Conservation (phyloP, 108 stramenopile species). For the Fragilariopsis cylindrus region DNA sequence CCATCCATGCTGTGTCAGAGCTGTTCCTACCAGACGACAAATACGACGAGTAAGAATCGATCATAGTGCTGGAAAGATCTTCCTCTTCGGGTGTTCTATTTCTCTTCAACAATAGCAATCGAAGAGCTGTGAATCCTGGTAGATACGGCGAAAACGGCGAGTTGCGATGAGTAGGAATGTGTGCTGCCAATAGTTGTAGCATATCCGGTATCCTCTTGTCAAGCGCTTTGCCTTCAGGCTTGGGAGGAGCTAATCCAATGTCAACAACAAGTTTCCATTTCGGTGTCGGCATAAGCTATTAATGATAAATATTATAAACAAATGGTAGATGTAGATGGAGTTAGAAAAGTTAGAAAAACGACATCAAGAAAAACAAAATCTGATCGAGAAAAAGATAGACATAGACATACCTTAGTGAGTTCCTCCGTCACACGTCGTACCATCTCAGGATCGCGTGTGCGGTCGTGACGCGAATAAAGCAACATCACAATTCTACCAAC, state of each 20-base stretch:
- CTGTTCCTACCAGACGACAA: conserved; percentile 37
- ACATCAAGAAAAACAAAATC: background rate
- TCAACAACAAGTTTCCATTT: conserved; percentile 91
- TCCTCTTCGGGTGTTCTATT: conserved; percentile 52
- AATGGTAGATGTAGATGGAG: too few relatives aligned
- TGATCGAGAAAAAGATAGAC: background rate
- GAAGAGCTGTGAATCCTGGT: conserved; percentile 63
- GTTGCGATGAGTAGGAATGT: conserved; percentile 54
- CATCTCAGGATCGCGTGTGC: conserved; percentile 67
- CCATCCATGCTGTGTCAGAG: conserved; percentile 61
- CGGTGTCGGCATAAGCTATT: conserved; percentile 76
- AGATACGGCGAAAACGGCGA: conserved; percentile 54
- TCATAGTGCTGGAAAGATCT: conserved; percentile 45
- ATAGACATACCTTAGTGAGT: conserved; percentile 57
- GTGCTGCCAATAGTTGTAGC: conserved; percentile 45
- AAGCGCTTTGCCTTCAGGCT: conserved; percentile 6
- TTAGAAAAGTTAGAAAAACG: background rate
- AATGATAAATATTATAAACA: background rate
- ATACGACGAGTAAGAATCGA: conserved; percentile 62
- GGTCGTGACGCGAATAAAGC: conserved; percentile 76
- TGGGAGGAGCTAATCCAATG: conserved; percentile 39
- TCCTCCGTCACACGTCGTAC: conserved; percentile 67
- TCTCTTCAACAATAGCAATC: conserved; percentile 53
- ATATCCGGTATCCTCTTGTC: conserved; percentile 33
- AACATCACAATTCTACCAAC: conserved; percentile 83